Evolutionary conservation across 2,329 filamentous ascomycete species (phyloP).

Genomic region (Colletotrichum chrysophilum): DNA sequence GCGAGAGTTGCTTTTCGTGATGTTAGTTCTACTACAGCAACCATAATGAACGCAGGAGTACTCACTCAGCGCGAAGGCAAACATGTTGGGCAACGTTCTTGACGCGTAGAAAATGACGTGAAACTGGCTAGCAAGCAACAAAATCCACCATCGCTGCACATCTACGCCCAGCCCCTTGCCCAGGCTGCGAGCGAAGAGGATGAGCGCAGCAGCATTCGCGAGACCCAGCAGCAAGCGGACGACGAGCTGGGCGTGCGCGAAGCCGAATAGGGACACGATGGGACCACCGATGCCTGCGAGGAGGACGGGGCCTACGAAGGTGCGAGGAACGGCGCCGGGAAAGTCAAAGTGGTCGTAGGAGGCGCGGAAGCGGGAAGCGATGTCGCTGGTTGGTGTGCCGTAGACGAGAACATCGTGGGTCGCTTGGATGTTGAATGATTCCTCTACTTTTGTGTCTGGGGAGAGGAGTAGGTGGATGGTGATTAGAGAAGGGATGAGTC

Average conservation of each 20-base stretch:
- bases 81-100: slow-evolving; percentile 93
- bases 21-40: not conserved
- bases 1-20: slow-evolving; percentile 69
- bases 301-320: slow-evolving; percentile 82
- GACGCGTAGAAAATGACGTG: slow-evolving; percentile 94
- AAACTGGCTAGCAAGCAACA: slow-evolving; percentile 85
- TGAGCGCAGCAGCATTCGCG: slow-evolving; percentile 73
- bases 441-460: slow-evolving; percentile 97
- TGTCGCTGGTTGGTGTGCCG: slow-evolving; percentile 69
- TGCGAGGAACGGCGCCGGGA: slow-evolving; percentile 88
- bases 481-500: slow-evolving; percentile 67
- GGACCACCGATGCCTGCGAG: slow-evolving; percentile 77
- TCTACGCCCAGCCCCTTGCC: slow-evolving; percentile 70
- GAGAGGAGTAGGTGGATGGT: slow-evolving; percentile 74
- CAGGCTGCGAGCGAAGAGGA: slow-evolving; percentile 69
- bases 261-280: slow-evolving; percentile 61
- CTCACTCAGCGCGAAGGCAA: slow-evolving; percentile 86
- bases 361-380: slow-evolving; percentile 57
- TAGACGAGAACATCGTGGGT: slow-evolving; percentile 87
- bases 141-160: slow-evolving; percentile 78
- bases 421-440: slow-evolving; percentile 97
- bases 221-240: slow-evolving; percentile 80
- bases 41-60: slow-evolving; percentile 19
- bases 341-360: slow-evolving; percentile 91
- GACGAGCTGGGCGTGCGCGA: slow-evolving; percentile 62